A percentile compares a stretch with the other conserved stretches of the same genome.
Conservation (phyloP, 2,329 filamentous ascomycete genomes). For the Aspergillus floridensis region DNA sequence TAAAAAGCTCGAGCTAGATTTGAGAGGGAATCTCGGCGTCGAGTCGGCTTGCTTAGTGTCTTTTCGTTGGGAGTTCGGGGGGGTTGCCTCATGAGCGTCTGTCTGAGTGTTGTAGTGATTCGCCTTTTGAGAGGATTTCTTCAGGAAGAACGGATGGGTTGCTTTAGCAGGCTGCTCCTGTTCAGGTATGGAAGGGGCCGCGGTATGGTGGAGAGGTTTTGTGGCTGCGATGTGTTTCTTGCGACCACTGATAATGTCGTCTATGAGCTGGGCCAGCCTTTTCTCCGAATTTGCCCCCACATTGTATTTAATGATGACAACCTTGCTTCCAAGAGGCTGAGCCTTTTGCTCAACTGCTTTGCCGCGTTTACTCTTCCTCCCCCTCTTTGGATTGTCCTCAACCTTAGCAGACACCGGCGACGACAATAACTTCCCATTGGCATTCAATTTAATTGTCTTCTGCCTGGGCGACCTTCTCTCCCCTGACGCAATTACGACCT, state of each 20-base stretch:
- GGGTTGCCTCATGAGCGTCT: neutral
- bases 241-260: conserved; percentile 56
- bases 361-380: conserved; percentile 29
- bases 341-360: conserved; percentile 38
- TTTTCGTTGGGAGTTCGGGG: neutral
- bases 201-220: conserved; percentile 21
- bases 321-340: conserved; percentile 22
- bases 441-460: conserved; percentile 47
- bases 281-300: conserved; percentile 45
- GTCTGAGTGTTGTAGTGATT: conserved; percentile 1
- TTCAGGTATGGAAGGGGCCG: conserved; percentile 9
- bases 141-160: conserved; percentile 69
- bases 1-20: neutral
- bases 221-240: conserved; percentile 28
- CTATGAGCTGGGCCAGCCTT: conserved; percentile 59
- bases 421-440: conserved; percentile 45
- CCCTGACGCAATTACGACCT: neutral
- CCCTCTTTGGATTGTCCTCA: conserved; percentile 20
- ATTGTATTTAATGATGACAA: conserved; percentile 63
- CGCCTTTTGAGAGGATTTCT: conserved; percentile 45
- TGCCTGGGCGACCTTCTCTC: conserved; percentile 47
- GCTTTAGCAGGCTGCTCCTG: conserved; percentile 42
- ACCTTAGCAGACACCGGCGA: conserved; percentile 30
- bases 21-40: neutral
- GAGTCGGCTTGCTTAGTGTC: neutral